Conservation (phyloP, 2,329 filamentous ascomycete genomes). For the Cladosporium sp. region DNA sequence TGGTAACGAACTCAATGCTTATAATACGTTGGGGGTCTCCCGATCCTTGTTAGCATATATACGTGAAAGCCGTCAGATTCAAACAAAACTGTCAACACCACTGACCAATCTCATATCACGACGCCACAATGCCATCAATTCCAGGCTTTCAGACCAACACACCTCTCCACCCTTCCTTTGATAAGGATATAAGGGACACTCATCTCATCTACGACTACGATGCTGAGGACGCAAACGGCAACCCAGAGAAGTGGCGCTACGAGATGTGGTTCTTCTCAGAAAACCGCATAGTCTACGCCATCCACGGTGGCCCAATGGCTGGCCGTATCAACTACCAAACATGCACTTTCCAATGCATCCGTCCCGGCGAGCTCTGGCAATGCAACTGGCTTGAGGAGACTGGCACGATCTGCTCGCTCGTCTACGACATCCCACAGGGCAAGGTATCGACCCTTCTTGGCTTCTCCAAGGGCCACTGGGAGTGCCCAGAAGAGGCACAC, state of each 20-base stretch:
- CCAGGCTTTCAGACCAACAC: slow-evolving; percentile 24
- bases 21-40: no score
- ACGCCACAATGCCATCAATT: slow-evolving; percentile 17
- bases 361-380: slow-evolving; percentile 57
- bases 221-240: slow-evolving; percentile 44
- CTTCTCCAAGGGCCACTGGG: slow-evolving; percentile 55
- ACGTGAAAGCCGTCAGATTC: no score
- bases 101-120: background rate
- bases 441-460: slow-evolving; percentile 51
- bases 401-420: slow-evolving; percentile 52
- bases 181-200: slow-evolving; percentile 50
- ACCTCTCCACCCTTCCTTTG: slow-evolving; percentile 33
- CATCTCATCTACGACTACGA: slow-evolving; percentile 57
- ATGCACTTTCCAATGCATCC: slow-evolving; percentile 50
- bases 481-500: slow-evolving; percentile 46
- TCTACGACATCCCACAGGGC: slow-evolving; percentile 51
- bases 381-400: slow-evolving; percentile 60
- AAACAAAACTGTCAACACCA: no score
- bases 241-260: slow-evolving; percentile 57
- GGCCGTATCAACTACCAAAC: slow-evolving; percentile 52
- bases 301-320: slow-evolving; percentile 57
- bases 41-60: no score
- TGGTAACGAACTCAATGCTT: no score
- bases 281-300: slow-evolving; percentile 52
- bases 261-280: slow-evolving; percentile 56